Conservation (phyloP, 1,284 basidiomycete genomes). For the Lignosus rhinocerotis region DNA sequence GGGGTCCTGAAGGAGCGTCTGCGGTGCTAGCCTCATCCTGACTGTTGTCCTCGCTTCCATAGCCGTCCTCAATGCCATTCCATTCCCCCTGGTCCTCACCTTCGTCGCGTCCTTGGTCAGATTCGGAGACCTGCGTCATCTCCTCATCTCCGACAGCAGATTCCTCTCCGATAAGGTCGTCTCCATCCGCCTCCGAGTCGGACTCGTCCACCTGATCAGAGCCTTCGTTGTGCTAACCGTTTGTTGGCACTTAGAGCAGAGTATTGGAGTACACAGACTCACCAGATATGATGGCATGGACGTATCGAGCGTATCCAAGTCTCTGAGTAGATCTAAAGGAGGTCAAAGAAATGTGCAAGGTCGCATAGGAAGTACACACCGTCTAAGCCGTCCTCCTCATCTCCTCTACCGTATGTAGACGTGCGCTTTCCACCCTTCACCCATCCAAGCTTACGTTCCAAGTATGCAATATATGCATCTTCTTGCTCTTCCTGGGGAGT, state of each 20-base stretch:
- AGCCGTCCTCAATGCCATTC: conserved; percentile 25
- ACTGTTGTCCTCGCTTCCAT: background rate
- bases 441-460: conserved; percentile 34
- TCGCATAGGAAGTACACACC: conserved; percentile 15
- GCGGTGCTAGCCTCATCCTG: background rate
- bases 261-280: background rate
- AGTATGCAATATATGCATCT: conserved; percentile 34
- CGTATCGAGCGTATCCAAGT: conserved; percentile 29
- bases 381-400: conserved; percentile 33
- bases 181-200: background rate
- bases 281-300: conserved; percentile 15
- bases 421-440: conserved; percentile 30
- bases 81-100: conserved; percentile 27
- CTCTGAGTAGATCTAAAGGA: conserved; percentile 28
- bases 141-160: conserved; percentile 11
- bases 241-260: background rate
- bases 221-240: conserved; percentile 3
- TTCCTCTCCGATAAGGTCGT: background rate
- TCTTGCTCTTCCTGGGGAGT: conserved; percentile 31
- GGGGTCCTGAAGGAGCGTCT: background rate
- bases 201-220: conserved; percentile 10
- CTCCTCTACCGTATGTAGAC: conserved; percentile 28
- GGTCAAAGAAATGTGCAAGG: background rate
- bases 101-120: conserved; percentile 12
- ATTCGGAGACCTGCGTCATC: background rate